Evolutionary conservation across 164 flowering plant genomes (phyloP).

Genomic region (Dillenia turbinata): DNA sequence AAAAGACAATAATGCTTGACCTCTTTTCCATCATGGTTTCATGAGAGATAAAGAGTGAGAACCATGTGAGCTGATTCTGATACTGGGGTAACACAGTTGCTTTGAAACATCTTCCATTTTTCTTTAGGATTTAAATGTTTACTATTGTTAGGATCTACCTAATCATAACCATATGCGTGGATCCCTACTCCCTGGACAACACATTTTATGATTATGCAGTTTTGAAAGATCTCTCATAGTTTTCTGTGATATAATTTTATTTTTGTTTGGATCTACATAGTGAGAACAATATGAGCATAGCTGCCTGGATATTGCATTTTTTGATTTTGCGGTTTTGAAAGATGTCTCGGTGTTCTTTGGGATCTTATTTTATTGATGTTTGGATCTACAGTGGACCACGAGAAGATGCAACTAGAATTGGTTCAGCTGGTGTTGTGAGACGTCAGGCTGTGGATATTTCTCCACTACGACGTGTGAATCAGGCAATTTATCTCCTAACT

Average conservation of each 20-base stretch:
- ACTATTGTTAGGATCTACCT: no score
- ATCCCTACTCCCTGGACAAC: no score
- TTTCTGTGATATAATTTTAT: background rate
- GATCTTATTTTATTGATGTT: background rate
- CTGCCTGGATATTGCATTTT: background rate
- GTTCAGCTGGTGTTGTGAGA: constrained; percentile 46
- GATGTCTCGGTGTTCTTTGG: background rate
- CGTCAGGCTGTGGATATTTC: constrained; percentile 46
- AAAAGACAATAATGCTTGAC: background rate
- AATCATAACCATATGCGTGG: no score
- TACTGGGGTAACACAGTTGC: no score
- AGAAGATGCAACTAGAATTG: constrained; percentile 46
- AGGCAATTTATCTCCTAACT: constrained; percentile 41
- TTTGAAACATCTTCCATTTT: no score
- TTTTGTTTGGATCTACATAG: no score
- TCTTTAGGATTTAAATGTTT: no score
- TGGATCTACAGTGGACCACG: constrained; percentile 31
- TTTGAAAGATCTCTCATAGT: background rate
- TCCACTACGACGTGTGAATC: constrained; percentile 41
- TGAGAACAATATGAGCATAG: background rate
- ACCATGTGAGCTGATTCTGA: no score
- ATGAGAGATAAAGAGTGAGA: no score
- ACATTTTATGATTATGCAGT: no score
- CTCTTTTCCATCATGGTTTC: no score
- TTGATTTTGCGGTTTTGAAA: background rate